A percentile compares a stretch with the other conserved stretches of the same genome.
phyloP scores from a whole-genome alignment of 352 stramenopile species.

The Nothophytophthora sp. region DNA sequence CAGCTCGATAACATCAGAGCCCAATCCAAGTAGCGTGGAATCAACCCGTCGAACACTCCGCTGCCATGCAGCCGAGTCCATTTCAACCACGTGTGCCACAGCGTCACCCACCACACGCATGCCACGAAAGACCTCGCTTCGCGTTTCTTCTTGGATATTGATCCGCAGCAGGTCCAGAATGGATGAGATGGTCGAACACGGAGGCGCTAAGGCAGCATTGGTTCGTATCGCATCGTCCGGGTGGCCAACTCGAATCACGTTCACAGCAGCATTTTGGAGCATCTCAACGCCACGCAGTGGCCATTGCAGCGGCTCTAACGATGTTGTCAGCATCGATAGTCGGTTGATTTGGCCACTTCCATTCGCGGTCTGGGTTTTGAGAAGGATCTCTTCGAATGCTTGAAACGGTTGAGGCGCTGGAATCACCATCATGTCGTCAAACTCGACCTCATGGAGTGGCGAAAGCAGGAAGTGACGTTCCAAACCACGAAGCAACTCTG shows the following conservation, averaged over 20 bases:
- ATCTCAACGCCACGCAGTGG: conserved; percentile 7
- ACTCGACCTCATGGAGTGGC: conserved; percentile 13
- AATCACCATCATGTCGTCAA: conserved; percentile 20
- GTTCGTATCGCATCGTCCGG: not conserved
- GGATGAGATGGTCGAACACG: conserved; percentile 8
- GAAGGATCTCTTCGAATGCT: conserved; percentile 29
- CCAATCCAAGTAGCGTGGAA: conserved; percentile 31
- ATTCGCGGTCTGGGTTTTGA: conserved; percentile 2
- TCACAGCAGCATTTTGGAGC: conserved; percentile 7
- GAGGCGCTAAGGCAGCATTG: conserved; percentile 1
- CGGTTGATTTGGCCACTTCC: conserved; percentile 11
- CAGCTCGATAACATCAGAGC: conserved; percentile 28
- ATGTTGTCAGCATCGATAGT: conserved; percentile 29
- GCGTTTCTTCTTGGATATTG: conserved; percentile 28
- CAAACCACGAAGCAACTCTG: conserved; percentile 13
- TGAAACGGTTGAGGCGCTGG: conserved; percentile 10
- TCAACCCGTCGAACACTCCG: conserved; percentile 30
- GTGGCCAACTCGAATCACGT: conserved; percentile 4
- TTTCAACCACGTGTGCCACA: conserved; percentile 4
- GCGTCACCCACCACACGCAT: conserved; percentile 13
- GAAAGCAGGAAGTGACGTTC: conserved; percentile 13
- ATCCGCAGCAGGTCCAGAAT: conserved; percentile 21
- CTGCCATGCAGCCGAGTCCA: not conserved
- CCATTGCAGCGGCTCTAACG: conserved; percentile 17
- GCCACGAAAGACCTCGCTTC: conserved; percentile 12